phyloP scores from a whole-genome alignment of 2,329 filamentous ascomycete species.

The Curvularia sp. region DNA sequence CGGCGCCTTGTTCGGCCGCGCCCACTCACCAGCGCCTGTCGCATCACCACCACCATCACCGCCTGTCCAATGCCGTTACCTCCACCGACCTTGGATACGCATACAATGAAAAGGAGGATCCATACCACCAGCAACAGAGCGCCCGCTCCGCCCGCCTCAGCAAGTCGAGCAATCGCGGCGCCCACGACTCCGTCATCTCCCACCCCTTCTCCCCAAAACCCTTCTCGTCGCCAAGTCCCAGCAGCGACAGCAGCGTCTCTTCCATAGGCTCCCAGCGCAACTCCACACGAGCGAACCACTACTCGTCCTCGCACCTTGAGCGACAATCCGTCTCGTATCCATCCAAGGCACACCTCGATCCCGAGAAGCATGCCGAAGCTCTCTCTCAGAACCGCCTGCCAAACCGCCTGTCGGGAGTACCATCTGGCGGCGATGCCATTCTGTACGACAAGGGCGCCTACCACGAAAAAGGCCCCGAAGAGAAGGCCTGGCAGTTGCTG shows the following conservation, averaged over 20 bases:
- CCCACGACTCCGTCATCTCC: conserved; percentile 52
- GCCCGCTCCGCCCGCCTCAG: conserved; percentile 28
- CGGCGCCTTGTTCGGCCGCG: conserved; percentile 38
- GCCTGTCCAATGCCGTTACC: too few relatives aligned
- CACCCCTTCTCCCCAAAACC: conserved; percentile 47
- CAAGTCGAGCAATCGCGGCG: conserved; percentile 35
- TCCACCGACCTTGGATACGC: conserved; percentile 24
- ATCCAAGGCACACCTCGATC: conserved; percentile 42
- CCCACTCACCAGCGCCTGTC: conserved; percentile 26
- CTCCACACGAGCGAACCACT: conserved; percentile 28
- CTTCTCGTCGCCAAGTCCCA: conserved; percentile 45
- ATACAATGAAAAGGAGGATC: conserved; percentile 41
- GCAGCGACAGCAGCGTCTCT: conserved; percentile 46
- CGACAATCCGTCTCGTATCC: conserved; percentile 28
- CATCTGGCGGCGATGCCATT: conserved; percentile 31
- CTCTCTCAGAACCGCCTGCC: conserved; percentile 31
- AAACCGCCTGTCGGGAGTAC: conserved; percentile 30
- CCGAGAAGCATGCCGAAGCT: conserved; percentile 40
- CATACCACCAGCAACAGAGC: conserved; percentile 25
- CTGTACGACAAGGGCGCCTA: conserved; percentile 49
- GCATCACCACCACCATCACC: conserved; percentile 15
- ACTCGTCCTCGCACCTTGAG: conserved; percentile 15
- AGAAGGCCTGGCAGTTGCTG: conserved; percentile 55
- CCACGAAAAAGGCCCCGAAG: conserved; percentile 50
- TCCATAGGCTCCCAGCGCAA: conserved; percentile 29